Evolutionary conservation across 352 stramenopile species (phyloP).

Genomic region (Thalassiosira allenii): DNA sequence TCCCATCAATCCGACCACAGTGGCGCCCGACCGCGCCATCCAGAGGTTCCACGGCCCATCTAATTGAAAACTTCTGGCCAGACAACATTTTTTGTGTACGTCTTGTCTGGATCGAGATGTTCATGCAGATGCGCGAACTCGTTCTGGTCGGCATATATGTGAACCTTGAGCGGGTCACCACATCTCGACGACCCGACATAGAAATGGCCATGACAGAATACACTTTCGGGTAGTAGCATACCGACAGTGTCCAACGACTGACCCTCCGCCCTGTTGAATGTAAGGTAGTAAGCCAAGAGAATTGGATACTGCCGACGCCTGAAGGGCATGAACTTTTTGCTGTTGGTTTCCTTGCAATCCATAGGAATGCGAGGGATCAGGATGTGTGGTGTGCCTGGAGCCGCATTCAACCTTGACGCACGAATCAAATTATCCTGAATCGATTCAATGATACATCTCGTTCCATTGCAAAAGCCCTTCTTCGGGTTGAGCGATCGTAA

Average conservation of each 20-base stretch:
- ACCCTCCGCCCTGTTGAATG: slow-evolving; percentile 35
- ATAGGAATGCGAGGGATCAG: slow-evolving; percentile 34
- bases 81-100: too few relatives aligned
- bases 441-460: slow-evolving; percentile 3
- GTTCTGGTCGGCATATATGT: slow-evolving; percentile 34
- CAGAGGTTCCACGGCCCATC: too few relatives aligned
- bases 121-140: too few relatives aligned
- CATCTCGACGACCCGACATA: slow-evolving; percentile 20
- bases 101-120: too few relatives aligned
- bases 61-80: too few relatives aligned
- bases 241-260: slow-evolving; percentile 23
- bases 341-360: background rate
- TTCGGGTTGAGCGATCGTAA: background rate
- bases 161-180: slow-evolving; percentile 25
- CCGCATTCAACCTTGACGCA: background rate
- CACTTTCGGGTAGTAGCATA: slow-evolving; percentile 31
- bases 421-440: background rate
- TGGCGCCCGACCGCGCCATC: too few relatives aligned
- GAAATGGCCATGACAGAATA: slow-evolving; percentile 35
- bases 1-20: too few relatives aligned
- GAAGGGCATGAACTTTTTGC: slow-evolving; percentile 24
- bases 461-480: slow-evolving; percentile 7
- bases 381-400: background rate
- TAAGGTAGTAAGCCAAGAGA: slow-evolving; percentile 32
- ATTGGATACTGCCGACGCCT: slow-evolving; percentile 37